Evolutionary conservation across 352 stramenopile genomes (phyloP).

Genomic region (Vaucheria bursata): DNA sequence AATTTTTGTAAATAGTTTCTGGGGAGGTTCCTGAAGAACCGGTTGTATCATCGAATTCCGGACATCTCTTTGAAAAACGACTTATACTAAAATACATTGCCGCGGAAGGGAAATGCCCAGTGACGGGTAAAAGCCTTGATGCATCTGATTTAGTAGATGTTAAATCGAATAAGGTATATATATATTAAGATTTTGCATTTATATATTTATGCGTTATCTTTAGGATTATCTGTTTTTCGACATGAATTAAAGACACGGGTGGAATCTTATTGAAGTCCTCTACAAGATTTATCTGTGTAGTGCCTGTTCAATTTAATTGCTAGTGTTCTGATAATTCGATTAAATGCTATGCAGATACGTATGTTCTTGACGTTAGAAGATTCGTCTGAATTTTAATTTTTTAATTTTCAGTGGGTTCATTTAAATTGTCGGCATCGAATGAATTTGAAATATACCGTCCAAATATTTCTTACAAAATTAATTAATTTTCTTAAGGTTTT

Average conservation of each 20-base stretch:
- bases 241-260: background rate
- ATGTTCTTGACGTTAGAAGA: too few species aligned
- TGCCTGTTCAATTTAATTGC: too few species aligned
- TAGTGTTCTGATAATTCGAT: too few species aligned
- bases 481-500: too few species aligned
- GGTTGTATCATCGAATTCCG: slow-evolving; percentile 47
- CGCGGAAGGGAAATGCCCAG: slow-evolving; percentile 47
- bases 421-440: too few species aligned
- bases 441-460: too few species aligned
- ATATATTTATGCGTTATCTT: background rate
- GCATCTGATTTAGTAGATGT: slow-evolving; percentile 43
- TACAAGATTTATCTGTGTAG: too few species aligned
- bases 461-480: too few species aligned
- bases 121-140: slow-evolving; percentile 36
- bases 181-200: too few species aligned
- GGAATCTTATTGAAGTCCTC: background rate
- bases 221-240: background rate
- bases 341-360: too few species aligned
- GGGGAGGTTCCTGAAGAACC: slow-evolving; percentile 45
- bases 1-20: slow-evolving; percentile 41
- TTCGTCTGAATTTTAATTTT: too few species aligned
- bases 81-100: slow-evolving; percentile 50
- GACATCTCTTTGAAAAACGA: slow-evolving; percentile 45
- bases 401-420: too few species aligned
- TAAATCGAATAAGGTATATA: slow-evolving; percentile 30